A percentile compares a stretch with the other conserved stretches of the same genome.
Conservation (phyloP, 345 rosid genomes). For the Citrus trifoliata region DNA sequence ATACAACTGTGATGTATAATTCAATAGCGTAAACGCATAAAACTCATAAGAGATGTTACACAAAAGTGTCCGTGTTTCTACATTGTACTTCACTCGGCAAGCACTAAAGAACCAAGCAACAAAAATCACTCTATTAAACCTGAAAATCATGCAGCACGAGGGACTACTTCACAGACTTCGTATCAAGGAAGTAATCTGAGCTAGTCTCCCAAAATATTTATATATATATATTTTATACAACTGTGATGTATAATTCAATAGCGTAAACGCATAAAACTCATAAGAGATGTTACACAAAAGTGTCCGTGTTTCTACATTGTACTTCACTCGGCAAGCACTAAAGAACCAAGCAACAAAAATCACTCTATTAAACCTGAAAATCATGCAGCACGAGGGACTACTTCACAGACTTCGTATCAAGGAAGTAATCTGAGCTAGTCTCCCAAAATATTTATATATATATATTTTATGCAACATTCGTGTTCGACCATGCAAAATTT, state of each 20-base stretch:
- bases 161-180: not conserved
- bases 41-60: not conserved
- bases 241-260: not conserved
- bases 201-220: not conserved
- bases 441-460: not conserved
- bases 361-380: not conserved
- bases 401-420: not conserved
- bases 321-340: not conserved
- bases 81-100: not conserved
- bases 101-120: not conserved
- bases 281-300: not conserved
- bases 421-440: not conserved
- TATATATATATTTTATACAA: not conserved
- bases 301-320: not conserved
- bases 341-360: not conserved
- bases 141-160: not conserved
- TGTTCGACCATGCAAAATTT: slow-evolving; percentile 11
- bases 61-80: not conserved
- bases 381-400: not conserved
- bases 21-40: not conserved
- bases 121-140: not conserved
- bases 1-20: not conserved
- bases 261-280: not conserved
- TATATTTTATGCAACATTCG: not conserved
- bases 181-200: not conserved